A percentile compares a stretch with the other conserved stretches of the same genome.
Conservation (phyloP, 345 rosid species). For the Capsella bursapastoris region DNA sequence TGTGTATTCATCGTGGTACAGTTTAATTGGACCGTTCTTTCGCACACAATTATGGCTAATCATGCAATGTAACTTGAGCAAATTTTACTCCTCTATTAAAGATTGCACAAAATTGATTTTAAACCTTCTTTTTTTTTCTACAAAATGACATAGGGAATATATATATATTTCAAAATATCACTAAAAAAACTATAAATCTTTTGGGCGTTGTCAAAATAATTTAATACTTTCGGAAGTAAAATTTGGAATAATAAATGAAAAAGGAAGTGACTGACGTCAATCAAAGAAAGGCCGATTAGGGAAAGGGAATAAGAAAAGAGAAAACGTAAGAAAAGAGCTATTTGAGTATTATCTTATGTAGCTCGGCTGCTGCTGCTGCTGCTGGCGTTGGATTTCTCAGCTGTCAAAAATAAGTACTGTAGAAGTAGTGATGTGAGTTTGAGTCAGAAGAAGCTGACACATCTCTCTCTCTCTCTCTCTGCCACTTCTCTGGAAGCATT, state of each 20-base stretch:
- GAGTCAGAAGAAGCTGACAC: constrained; percentile 31
- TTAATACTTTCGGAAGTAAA: no score
- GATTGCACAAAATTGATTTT: neutral
- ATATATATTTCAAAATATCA: no score
- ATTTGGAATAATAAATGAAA: no score
- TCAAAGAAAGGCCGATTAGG: neutral
- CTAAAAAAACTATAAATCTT: neutral
- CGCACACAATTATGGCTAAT: constrained; percentile 1
- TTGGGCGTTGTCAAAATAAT: neutral
- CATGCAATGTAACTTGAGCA: constrained; percentile 2
- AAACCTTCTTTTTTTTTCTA: neutral
- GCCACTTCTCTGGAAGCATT: constrained; percentile 36
- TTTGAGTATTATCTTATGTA: constrained; percentile 20
- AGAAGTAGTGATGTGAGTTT: constrained; percentile 15
- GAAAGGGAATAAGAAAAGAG: constrained; percentile 26
- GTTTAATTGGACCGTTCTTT: constrained; percentile 24
- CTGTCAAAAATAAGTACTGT: neutral
- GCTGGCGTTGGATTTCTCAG: constrained; percentile 31
- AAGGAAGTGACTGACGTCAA: neutral
- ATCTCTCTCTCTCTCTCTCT: constrained; percentile 5
- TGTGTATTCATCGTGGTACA: constrained; percentile 37
- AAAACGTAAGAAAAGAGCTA: constrained; percentile 33
- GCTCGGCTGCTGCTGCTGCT: constrained; percentile 23
- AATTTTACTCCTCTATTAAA: neutral
- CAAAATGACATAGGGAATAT: neutral